These are phyloP conservation scores for Fraxinus floribunda DNA, from an alignment of 305 asterid species.

Conservation along the genomic window DNA sequence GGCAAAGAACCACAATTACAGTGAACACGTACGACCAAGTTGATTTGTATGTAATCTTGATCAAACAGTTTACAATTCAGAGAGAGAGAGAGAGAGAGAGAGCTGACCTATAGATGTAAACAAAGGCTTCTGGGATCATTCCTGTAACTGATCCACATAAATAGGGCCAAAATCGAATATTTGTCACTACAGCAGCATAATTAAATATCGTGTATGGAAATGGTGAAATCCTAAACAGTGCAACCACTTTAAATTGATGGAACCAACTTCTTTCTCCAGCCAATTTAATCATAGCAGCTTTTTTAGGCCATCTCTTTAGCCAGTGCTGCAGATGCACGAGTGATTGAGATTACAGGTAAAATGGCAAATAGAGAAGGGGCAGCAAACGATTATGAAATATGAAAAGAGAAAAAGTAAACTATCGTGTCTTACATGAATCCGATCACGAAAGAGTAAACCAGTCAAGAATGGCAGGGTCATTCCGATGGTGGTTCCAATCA, in stretches of 20 bases:
- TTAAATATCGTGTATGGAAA: constrained; percentile 83
- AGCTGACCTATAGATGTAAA: constrained; percentile 70
- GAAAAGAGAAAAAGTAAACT: neutral
- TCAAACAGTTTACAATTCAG: neutral
- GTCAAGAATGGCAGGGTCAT: constrained; percentile 71
- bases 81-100: neutral
- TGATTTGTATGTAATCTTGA: neutral
- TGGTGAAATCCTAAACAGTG: constrained; percentile 79
- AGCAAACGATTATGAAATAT: neutral
- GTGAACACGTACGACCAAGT: neutral
- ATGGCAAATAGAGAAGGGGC: neutral
- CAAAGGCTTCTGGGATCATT: constrained; percentile 87
- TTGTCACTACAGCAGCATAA: constrained; percentile 80
- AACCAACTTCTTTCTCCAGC: constrained; percentile 85
- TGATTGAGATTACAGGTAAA: neutral
- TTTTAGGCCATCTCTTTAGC: constrained; percentile 81
- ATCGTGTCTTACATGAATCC: constrained; percentile 65
- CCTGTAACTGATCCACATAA: constrained; percentile 77
- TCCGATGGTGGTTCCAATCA: constrained; percentile 68
- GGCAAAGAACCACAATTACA: neutral
- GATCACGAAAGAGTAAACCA: constrained; percentile 65
- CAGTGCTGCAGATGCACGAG: constrained; percentile 52
- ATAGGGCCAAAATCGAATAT: constrained; percentile 74
- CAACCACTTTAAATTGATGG: constrained; percentile 79
- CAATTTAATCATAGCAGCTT: constrained; percentile 70